Percentiles rank a stretch among this genome's conserved stretches.
Conservation (phyloP, 257 asterid species). For the Anisodus acutangulus region DNA sequence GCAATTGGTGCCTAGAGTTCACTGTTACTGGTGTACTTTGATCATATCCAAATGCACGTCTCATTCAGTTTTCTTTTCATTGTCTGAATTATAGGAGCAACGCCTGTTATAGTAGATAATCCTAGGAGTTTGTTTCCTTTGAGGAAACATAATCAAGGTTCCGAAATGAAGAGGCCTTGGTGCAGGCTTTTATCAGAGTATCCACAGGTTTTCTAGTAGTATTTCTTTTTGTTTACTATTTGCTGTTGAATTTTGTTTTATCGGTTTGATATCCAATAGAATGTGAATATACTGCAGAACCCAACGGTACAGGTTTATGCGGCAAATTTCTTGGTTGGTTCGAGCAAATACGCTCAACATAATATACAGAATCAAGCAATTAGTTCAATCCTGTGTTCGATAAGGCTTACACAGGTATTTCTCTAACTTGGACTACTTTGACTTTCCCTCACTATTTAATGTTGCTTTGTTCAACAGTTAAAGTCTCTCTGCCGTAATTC, state of each 20-base stretch:
- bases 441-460: neutral
- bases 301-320: conserved; percentile 51
- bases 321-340: conserved; percentile 57
- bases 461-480: neutral
- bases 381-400: conserved; percentile 50
- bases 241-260: neutral
- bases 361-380: conserved; percentile 53
- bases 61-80: neutral
- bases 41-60: neutral
- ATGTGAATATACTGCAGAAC: conserved; percentile 51
- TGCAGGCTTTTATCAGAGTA: conserved; percentile 62
- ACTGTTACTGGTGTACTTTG: neutral
- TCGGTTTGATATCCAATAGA: conserved; percentile 2
- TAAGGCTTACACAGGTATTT: conserved; percentile 60
- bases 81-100: conserved; percentile 42
- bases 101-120: conserved; percentile 50
- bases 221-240: neutral
- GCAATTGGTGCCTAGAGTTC: neutral
- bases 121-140: conserved; percentile 49
- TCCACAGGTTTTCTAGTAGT: conserved; percentile 49
- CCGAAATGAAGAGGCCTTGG: conserved; percentile 60
- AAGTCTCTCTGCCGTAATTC: neutral
- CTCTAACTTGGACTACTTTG: neutral
- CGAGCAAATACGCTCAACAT: conserved; percentile 60
- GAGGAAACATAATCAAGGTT: conserved; percentile 56